Evolutionary conservation across 1,284 basidiomycete species (phyloP).

Genomic region (Meripilus lineatus): DNA sequence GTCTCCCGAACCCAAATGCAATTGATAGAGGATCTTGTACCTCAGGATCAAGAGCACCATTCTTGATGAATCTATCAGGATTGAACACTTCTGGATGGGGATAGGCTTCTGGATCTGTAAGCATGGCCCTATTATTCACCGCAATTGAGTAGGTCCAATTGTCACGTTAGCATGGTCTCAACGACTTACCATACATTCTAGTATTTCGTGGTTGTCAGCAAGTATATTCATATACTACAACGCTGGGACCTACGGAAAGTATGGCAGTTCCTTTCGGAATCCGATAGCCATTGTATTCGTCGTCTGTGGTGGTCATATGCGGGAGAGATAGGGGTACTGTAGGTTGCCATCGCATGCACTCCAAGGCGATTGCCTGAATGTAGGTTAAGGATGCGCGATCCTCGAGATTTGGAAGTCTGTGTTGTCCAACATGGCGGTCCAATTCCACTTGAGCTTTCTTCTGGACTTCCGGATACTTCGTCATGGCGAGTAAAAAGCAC

Average conservation of each 20-base stretch:
- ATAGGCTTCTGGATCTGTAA: slow-evolving; percentile 7
- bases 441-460: slow-evolving; percentile 4
- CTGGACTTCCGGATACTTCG: slow-evolving; percentile 5
- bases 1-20: background rate
- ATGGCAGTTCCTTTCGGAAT: slow-evolving; percentile 1
- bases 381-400: slow-evolving; percentile 5
- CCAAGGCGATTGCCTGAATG: slow-evolving; percentile 6
- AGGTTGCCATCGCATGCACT: slow-evolving; percentile 6
- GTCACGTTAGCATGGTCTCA: too few relatives aligned
- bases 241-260: slow-evolving; percentile 17
- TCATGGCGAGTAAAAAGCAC: slow-evolving; percentile 8
- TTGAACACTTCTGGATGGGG: slow-evolving; percentile 5
- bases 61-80: slow-evolving; percentile 6
- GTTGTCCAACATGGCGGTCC: slow-evolving; percentile 1
- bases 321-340: slow-evolving; percentile 3
- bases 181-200: slow-evolving; percentile 3
- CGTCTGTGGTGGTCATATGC: slow-evolving; percentile 3
- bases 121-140: slow-evolving; percentile 5
- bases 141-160: too few relatives aligned
- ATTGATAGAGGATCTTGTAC: slow-evolving; percentile 1
- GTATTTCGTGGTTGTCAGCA: background rate
- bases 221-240: background rate
- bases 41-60: slow-evolving; percentile 2
- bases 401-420: slow-evolving; percentile 2
- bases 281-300: background rate